Evolutionary conservation across 148 eudicot species (phyloP), one percentile per base, ranked within the genome.

Genomic region (Polygonum aviculare): DNA sequence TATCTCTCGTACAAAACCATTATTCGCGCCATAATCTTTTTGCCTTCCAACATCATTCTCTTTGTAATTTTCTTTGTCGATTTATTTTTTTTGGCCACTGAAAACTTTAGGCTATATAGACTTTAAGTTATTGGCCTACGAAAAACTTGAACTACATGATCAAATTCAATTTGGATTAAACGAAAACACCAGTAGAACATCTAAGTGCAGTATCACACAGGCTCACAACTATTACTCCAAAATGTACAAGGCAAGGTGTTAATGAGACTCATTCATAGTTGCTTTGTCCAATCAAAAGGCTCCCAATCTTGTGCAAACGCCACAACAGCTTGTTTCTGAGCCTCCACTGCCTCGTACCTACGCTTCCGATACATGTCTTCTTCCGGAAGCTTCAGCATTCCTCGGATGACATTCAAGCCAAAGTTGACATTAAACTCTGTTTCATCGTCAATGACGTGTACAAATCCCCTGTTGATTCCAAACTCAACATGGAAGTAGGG

Each of bases 271-370:
- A 89, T 16, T 81, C 90, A 8, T 2, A 95, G 96, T 75, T 92
- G 97, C 80, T 92, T 95, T 1, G 98, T 95, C 98, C 98, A 95
- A 62, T 95, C 96, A 75, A 95, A 92, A 35, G 92, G 89, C n/a
- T 78, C 89, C 98, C 98, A 95, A 21, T 90, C 91, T 70, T 69
- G 80, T 1, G 81, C 77, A 73, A 95, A 95, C 79, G 76, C 85
- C 7, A 87, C 82, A 62, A 81, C 93, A 7, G 97, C 88, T 84
- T 82, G 83, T 81, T 81, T 90, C 74, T 92, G 97, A 7, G 83
- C 83, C 35, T 92, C 98, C 15, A 84, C 60, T 0, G 97, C 75
- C 51, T 92, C 97, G 11, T 83, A 86, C 80, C 83, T 84, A 49
- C 88, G 75, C 15, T 90, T 90, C n/a, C 96, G 83, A 33, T 89